Evolutionary conservation across 768 basidiomycete genomes (phyloP), one percentile per base, ranked within the genome.

Genomic region (Termitomyces sp.): DNA sequence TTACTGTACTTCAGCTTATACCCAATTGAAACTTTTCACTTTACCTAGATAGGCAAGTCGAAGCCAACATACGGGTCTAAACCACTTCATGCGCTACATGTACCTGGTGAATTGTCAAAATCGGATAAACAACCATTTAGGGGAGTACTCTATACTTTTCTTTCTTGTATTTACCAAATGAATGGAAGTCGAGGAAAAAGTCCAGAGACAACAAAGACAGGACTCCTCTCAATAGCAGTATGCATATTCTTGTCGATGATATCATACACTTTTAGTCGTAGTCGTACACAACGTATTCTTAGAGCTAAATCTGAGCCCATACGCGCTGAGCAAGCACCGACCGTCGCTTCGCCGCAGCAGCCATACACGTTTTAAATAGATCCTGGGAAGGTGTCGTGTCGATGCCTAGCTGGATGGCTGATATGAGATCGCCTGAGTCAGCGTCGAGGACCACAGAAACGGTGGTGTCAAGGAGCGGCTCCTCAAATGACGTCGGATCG

Each of bases 401-500:
- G 12, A 81, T 67, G 9, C 85, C 84, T n/a, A 81, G 67, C 61
- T 88, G 84, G n/a, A 73, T 71, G 3, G 82, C 73, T 0, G 78
- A 76, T 14, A 84, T 67, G 7, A 88, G 67, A 7, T 75, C 72
- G 14, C 76, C 78, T 1, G 66, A 52, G n/a, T 35, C 59, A 28
- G 78, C 76, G 57, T 83, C 82, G 5, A 91, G 59, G 1, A 87
- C 72, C 34, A 94, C 68, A 1, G 85, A 83, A 54, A 94, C 66
- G 0, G 80, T 79, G 0, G 91, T 86, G 14, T 89, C 84, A 52
- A 94, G 80, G 7, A 97, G 76, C 0, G 91, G 89, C 61, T 94
- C 88, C 72, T 98, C 96, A 68, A 96, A 97, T 1, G 92, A 78
- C 0, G 92, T 89, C 0, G 94, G 91, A 70, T 98, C 96, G 0